Percentiles rank a stretch among this genome's conserved stretches.
These are phyloP conservation scores for Acanthamoeba lugdunensis DNA, from an alignment of 208 protist species.

Conservation along the genomic window DNA sequence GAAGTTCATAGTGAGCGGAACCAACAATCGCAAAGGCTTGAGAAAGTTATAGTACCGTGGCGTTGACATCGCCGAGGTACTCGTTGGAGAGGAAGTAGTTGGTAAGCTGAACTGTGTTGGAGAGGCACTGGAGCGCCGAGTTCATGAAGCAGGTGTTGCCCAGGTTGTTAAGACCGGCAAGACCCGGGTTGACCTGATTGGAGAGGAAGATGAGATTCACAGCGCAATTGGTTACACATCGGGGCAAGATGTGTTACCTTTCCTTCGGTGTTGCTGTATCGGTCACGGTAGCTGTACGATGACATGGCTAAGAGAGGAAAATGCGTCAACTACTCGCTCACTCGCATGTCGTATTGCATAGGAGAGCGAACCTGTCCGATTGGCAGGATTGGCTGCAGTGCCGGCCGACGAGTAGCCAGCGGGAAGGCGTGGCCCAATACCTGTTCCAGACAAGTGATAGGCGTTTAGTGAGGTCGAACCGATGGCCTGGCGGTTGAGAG, in stretches of 20 bases:
- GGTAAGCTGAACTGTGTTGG: conserved; percentile 87
- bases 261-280: neutral
- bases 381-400: neutral
- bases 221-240: neutral
- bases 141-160: conserved; percentile 97
- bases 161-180: conserved; percentile 91
- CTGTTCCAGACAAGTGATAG: neutral
- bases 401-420: neutral
- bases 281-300: too few species aligned
- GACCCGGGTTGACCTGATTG: neutral
- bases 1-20: neutral
- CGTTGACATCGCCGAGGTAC: conserved; percentile 80
- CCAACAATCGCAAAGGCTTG: neutral
- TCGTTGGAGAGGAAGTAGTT: conserved; percentile 75
- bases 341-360: too few species aligned
- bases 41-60: conserved; percentile 19
- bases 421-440: neutral
- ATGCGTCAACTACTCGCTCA: too few species aligned
- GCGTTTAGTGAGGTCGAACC: neutral
- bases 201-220: neutral
- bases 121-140: conserved; percentile 94
- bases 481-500: neutral
- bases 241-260: neutral
- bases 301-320: too few species aligned
- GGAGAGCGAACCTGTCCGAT: neutral